Percentiles rank a stretch among this genome's conserved stretches.
Conservation (phyloP, 2,329 filamentous ascomycete genomes). For the Sordariomycetes sp. region DNA sequence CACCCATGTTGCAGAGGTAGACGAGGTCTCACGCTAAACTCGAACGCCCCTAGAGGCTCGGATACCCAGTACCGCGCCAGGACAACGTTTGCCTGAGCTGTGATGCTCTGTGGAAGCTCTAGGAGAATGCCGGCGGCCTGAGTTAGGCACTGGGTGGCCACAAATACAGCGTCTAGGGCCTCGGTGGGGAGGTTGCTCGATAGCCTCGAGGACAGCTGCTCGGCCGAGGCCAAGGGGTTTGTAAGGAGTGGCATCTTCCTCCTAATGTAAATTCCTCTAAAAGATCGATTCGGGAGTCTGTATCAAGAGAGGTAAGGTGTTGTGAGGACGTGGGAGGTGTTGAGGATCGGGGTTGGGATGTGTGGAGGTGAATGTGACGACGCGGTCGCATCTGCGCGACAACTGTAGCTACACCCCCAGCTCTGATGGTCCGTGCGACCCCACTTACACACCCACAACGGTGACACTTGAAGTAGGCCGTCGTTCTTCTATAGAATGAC, state of each 20-base stretch:
- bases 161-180: conserved; percentile 59
- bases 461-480: too few relatives aligned
- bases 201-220: conserved; percentile 49
- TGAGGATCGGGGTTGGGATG: not conserved
- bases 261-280: not conserved
- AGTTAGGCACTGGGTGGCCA: conserved; percentile 58
- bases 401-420: not conserved
- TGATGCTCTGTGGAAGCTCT: conserved; percentile 70
- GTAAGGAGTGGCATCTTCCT: conserved; percentile 25
- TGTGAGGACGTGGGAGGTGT: not conserved
- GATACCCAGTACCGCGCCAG: conserved; percentile 69
- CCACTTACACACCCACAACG: not conserved
- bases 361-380: not conserved
- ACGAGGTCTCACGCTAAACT: conserved; percentile 34
- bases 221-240: conserved; percentile 60
- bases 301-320: not conserved
- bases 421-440: not conserved
- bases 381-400: not conserved
- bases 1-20: not conserved
- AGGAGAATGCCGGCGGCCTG: conserved; percentile 73
- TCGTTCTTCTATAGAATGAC: too few relatives aligned
- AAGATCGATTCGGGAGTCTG: not conserved
- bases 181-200: conserved; percentile 49
- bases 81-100: conserved; percentile 73
- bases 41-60: conserved; percentile 39